These are phyloP conservation scores for Lumnitzera racemosa DNA, from an alignment of 345 rosid species.

Conservation along the genomic window DNA sequence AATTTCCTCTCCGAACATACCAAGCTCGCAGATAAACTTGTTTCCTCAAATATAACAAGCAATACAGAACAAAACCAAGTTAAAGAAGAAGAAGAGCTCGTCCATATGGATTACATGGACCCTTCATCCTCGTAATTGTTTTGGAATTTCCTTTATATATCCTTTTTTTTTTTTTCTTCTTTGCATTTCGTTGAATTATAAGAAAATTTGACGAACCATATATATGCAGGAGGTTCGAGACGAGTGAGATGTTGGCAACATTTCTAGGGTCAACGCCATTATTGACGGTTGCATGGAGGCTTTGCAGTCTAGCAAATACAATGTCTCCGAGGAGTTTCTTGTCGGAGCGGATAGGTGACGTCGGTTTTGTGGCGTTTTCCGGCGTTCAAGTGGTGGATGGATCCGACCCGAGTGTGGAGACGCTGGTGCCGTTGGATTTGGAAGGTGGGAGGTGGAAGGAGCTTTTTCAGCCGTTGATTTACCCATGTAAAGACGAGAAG, in stretches of 20 bases:
- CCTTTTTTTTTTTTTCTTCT: no score
- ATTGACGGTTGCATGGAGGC: constrained; percentile 46
- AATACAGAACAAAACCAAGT: no score
- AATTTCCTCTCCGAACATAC: no score
- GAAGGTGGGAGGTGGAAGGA: neutral
- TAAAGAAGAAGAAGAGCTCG: no score
- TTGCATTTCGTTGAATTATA: no score
- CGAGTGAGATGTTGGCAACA: constrained; percentile 64
- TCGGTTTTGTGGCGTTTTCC: constrained; percentile 50
- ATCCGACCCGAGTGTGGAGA: constrained; percentile 7
- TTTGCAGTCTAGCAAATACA: constrained; percentile 34
- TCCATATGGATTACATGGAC: no score
- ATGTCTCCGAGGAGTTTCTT: constrained; percentile 13
- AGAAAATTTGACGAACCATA: no score
- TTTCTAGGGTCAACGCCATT: constrained; percentile 54
- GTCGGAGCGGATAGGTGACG: constrained; percentile 19
- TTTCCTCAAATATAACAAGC: no score
- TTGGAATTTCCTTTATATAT: no score
- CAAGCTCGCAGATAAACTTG: no score
- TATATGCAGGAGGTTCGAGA: constrained; percentile 40
- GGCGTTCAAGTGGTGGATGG: constrained; percentile 17
- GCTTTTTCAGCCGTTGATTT: constrained; percentile 29
- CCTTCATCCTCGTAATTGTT: no score
- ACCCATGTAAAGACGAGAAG: constrained; percentile 27
- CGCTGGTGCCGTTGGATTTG: constrained; percentile 16